phyloP scores from a whole-genome alignment of 495 filamentous ascomycete species.

The Lasiosphaeria miniovina region DNA sequence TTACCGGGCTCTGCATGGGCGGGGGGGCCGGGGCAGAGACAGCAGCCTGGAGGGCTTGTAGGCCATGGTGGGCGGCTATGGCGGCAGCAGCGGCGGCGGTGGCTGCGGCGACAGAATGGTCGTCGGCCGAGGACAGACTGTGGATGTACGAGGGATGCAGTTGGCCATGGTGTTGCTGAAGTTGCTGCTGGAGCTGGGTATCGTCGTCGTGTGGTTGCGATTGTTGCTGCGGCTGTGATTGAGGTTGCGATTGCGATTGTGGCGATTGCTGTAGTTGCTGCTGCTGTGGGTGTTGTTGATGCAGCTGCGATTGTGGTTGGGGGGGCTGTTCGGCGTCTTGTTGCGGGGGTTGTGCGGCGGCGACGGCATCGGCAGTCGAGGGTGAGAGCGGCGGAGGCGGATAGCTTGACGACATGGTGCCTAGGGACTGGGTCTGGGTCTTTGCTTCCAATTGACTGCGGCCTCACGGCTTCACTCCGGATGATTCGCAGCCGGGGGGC shows the following conservation, averaged over 20 bases:
- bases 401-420: constrained; percentile 10
- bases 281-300: constrained; percentile 4
- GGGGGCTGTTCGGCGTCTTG: neutral
- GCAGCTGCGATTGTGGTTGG: neutral
- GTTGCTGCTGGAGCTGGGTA: neutral
- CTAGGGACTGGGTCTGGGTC: neutral
- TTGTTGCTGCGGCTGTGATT: neutral
- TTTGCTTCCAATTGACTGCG: neutral
- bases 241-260: neutral
- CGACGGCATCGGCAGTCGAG: neutral
- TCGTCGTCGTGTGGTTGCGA: neutral
- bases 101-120: constrained; percentile 14
- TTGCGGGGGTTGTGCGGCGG: neutral
- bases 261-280: neutral
- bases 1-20: constrained; percentile 12
- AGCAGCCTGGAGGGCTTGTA: constrained; percentile 44
- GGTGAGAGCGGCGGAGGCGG: constrained; percentile 2
- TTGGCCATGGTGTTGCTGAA: neutral
- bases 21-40: constrained; percentile 23
- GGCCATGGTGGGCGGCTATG: constrained; percentile 40
- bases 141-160: neutral
- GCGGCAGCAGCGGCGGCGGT: constrained; percentile 25
- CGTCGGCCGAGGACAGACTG: neutral
- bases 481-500: constrained; percentile 4
- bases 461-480: constrained; percentile 13